Evolutionary conservation across 208 protist species (phyloP), one percentile per base, ranked within the genome.

Genomic region (Leishmania tropica): DNA sequence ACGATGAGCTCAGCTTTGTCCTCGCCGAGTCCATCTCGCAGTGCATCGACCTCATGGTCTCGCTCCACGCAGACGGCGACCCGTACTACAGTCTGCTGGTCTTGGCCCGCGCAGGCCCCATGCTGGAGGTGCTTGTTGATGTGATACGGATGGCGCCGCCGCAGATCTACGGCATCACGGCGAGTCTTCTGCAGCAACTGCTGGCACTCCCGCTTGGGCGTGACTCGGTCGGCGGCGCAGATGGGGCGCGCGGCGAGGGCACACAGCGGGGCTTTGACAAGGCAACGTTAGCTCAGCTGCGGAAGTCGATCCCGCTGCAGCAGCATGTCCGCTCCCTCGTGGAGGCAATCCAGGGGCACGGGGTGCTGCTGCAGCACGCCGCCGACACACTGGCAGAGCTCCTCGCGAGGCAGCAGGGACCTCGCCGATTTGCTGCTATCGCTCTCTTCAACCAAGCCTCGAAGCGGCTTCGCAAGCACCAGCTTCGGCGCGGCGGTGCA

Each of bases 71-170:
- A 21, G 93, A 96, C 45, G 89, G 86, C 10, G 90, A 96, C 78
- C 47, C 81, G 19, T 95, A 96, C 81, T 94, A 94, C 86, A 84
- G 85, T 67, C 83, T 96, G 24, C 84, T 96, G 15, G 93, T 95
- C n/a, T 65, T 87, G 2, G 89, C 89, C 15, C 88, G 92, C 24
- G 89, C 90, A 0, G 91, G 90, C 10, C 82, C 79, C 70, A 83
- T 96, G 70, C 78, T 93, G 37, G 77, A 89, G 83, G 86, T 83
- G 8, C 84, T 96, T 31, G 77, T 93, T 31, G 85, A 88, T 48
- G 79, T 93, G 35, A 81, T 96, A 72, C 84, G 87, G 53, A 81
- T 83, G 2, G 79, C 81, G 31, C 93, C 93, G 10, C 79, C 86
- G 76, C 86, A 90, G 85, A 87, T 92, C 54, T 94, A 90, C 85